Evolutionary conservation across 1,139 yeast genomes (phyloP).

Genomic region (Arxiozyma heterogenica): DNA sequence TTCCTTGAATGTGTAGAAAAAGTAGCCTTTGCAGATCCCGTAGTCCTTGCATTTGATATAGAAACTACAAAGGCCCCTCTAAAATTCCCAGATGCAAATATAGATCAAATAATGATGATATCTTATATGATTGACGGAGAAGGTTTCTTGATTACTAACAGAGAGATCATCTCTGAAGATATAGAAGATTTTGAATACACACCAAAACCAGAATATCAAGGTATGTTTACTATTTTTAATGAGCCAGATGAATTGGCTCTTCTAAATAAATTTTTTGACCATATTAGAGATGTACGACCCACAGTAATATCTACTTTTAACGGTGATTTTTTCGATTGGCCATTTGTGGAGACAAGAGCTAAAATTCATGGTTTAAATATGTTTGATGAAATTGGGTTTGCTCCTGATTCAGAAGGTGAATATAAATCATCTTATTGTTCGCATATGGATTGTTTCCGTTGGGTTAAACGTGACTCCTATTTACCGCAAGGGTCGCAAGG

Average conservation of each 20-base stretch:
- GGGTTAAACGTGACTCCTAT: conserved; percentile 99
- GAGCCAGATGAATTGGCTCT: conserved; percentile 77
- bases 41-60: conserved; percentile 91
- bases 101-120: conserved; percentile 98
- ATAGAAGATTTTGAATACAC: conserved; percentile 96
- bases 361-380: conserved; percentile 74
- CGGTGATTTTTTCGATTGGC: conserved; percentile 99
- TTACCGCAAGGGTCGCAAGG: conserved; percentile 98
- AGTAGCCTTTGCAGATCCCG: conserved; percentile 95
- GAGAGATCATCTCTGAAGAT: conserved; percentile 90
- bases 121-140: conserved; percentile 99
- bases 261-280: conserved; percentile 74
- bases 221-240: conserved; percentile 80
- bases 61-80: conserved; percentile 96
- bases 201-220: conserved; percentile 94
- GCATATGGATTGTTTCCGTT: conserved; percentile 95
- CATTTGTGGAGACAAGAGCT: conserved; percentile 87
- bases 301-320: conserved; percentile 95
- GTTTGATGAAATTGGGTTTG: conserved; percentile 92
- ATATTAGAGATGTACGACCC: conserved; percentile 77
- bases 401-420: conserved; percentile 81
- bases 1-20: conserved; percentile 51
- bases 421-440: conserved; percentile 88
- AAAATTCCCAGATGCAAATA: conserved; percentile 85
- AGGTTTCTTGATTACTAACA: conserved; percentile 84